These are phyloP conservation scores for Proliferodiscus dingleyae DNA, from an alignment of 2,329 filamentous ascomycete genomes.

Conservation along the genomic window DNA sequence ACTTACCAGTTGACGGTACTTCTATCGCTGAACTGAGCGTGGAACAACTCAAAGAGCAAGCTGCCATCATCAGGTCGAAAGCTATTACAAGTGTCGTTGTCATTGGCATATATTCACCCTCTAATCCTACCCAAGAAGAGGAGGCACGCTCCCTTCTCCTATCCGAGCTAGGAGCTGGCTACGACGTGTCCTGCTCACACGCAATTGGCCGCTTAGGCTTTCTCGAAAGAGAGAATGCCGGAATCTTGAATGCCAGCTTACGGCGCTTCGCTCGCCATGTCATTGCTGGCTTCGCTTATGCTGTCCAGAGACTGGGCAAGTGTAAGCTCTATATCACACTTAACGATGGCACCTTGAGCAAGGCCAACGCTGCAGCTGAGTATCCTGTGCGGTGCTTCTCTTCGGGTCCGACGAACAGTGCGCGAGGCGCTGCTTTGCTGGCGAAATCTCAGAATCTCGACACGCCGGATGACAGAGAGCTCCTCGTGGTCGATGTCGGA, in stretches of 20 bases:
- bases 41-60: slow-evolving; percentile 28
- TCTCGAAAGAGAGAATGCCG: slow-evolving; percentile 59
- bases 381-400: slow-evolving; percentile 59
- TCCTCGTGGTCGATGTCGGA: slow-evolving; percentile 50
- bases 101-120: slow-evolving; percentile 53
- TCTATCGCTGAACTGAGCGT: slow-evolving; percentile 19
- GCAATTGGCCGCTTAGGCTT: slow-evolving; percentile 44
- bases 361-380: slow-evolving; percentile 46
- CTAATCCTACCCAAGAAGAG: slow-evolving; percentile 51
- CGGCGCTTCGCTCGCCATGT: slow-evolving; percentile 52
- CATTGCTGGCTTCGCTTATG: slow-evolving; percentile 49
- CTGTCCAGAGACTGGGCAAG: slow-evolving; percentile 47
- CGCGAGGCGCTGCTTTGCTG: slow-evolving; percentile 58
- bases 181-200: slow-evolving; percentile 47
- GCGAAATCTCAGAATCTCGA: slow-evolving; percentile 17
- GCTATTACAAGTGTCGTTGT: slow-evolving; percentile 45
- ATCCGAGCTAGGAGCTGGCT: slow-evolving; percentile 33
- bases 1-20: slow-evolving; percentile 23
- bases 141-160: slow-evolving; percentile 42
- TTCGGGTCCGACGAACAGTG: slow-evolving; percentile 59
- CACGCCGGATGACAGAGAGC: slow-evolving; percentile 21
- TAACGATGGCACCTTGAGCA: slow-evolving; percentile 58
- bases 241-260: slow-evolving; percentile 60
- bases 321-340: slow-evolving; percentile 49
- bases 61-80: slow-evolving; percentile 27